phyloP scores from a whole-genome alignment of 192 early-diverging fungal species.

The Coemansia sp. region DNA sequence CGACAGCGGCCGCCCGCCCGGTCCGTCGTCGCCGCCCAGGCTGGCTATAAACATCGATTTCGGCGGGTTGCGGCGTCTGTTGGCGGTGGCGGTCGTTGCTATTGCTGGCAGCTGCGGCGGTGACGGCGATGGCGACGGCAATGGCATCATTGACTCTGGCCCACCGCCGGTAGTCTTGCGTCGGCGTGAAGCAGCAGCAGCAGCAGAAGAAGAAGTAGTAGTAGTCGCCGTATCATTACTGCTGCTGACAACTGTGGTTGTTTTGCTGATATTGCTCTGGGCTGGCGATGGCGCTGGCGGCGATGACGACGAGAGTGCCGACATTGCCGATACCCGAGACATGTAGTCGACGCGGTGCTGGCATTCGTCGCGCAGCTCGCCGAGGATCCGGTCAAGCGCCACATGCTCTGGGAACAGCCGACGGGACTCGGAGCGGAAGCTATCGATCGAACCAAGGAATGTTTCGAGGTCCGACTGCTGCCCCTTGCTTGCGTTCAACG shows the following conservation, averaged over 20 bases:
- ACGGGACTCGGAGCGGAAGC: slow-evolving; percentile 36
- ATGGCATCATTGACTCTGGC: neutral
- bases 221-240: slow-evolving; percentile 8
- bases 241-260: slow-evolving; percentile 17
- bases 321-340: slow-evolving; percentile 39
- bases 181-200: slow-evolving; percentile 5
- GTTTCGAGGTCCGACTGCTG: slow-evolving; percentile 37
- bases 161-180: slow-evolving; percentile 20
- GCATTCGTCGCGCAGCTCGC: slow-evolving; percentile 50
- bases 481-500: slow-evolving; percentile 7
- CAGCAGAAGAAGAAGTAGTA: too few relatives aligned
- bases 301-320: slow-evolving; percentile 24
- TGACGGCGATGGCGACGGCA: slow-evolving; percentile 3
- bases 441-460: slow-evolving; percentile 30
- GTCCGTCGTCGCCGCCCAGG: slow-evolving; percentile 8
- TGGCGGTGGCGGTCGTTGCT: neutral
- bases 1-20: slow-evolving; percentile 1
- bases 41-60: slow-evolving; percentile 40
- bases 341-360: slow-evolving; percentile 46
- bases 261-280: slow-evolving; percentile 1
- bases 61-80: slow-evolving; percentile 11
- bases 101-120: neutral
- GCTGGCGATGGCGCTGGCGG: slow-evolving; percentile 16
- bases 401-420: slow-evolving; percentile 48
- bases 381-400: slow-evolving; percentile 42